Conservation (phyloP, 2,329 filamentous ascomycete genomes). For the Pseudocercospora cruenta region DNA sequence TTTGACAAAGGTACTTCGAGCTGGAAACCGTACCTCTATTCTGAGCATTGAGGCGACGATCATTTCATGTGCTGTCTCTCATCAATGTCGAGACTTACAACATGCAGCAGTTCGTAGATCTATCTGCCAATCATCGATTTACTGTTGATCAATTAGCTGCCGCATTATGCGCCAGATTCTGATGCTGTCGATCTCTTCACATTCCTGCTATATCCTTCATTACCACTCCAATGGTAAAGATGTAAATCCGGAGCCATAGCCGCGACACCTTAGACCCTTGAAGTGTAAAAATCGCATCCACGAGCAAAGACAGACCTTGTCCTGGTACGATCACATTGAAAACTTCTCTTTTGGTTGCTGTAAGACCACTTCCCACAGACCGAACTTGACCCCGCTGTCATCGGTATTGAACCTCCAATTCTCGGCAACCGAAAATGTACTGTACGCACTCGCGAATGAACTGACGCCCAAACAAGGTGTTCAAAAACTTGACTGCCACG, state of each 20-base stretch:
- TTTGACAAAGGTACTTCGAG: not conserved
- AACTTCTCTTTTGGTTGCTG: slow-evolving; percentile 1
- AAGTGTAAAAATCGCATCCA: not conserved
- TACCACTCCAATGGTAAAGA: not conserved
- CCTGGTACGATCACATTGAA: not conserved
- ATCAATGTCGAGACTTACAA: not conserved
- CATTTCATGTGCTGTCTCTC: not conserved
- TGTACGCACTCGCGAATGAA: not conserved
- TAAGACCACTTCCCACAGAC: slow-evolving; percentile 1
- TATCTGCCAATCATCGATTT: not conserved
- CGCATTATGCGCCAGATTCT: not conserved
- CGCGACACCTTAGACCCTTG: not conserved
- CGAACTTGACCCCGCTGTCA: not conserved
- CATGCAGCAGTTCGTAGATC: slow-evolving; percentile 10
- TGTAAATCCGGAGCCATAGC: not conserved
- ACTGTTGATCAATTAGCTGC: not conserved
- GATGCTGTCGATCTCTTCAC: not conserved
- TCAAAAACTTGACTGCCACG: not conserved
- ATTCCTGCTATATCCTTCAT: not conserved
- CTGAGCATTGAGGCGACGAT: slow-evolving; percentile 6
- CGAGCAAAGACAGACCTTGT: not conserved
- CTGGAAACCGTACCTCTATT: not conserved
- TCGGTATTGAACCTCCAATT: not conserved
- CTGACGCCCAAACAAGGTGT: not conserved
- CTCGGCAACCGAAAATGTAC: not conserved